Base-by-base conservation (phyloP, 768 basidiomycete species). In the Amanita subjunquillea region DNA sequence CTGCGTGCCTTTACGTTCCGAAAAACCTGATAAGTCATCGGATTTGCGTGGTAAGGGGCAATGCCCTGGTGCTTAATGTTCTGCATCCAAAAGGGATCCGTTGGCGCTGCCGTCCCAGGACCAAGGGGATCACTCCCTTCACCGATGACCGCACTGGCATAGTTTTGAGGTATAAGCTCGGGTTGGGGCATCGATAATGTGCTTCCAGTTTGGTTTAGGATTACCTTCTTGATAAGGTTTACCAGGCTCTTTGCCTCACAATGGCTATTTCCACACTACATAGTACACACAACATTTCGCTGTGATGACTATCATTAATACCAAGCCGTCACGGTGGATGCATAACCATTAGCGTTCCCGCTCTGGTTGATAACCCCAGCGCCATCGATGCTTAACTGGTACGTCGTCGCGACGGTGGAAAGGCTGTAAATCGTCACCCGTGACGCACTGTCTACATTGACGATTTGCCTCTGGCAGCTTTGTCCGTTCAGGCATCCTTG, bases 61-160 rank as follows among this genome's bases (percentile, higher is more conserved):
- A 69, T 79, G 36, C 84, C 86, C 63, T 83, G 86, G 58, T 87
- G 87, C 47, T 75, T 79, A 59, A 90, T 87, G 44, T 57, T 77
- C 63, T 88, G 66, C 59, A 86, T 62, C 87, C 87, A 90, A 61
- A 77, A 89, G 1, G 82, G 75, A 48, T 80, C 82, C 12, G 62
- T 63, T 25, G 79, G 62, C 3, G 69, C 69, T 17, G 85, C 80
- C n/a, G 67, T 72, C 36, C 82, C 82, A 27, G 65, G 58, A 36
- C 70, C 74, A 4, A 80, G 58, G 2, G 76, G 70, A 30, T 67
- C 63, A 23, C 69, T 60, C 58, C 77, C 80, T 23, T 69, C 69
- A 22, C 62, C 74, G 25, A 60, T 56, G 53, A 64, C 67, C 10
- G 48, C 42, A 22, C 50, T 23, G 27, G 29, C 20, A 22, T 32